phyloP scores from a whole-genome alignment of 2,329 filamentous ascomycete species.

The Calonectria hawksworthii region DNA sequence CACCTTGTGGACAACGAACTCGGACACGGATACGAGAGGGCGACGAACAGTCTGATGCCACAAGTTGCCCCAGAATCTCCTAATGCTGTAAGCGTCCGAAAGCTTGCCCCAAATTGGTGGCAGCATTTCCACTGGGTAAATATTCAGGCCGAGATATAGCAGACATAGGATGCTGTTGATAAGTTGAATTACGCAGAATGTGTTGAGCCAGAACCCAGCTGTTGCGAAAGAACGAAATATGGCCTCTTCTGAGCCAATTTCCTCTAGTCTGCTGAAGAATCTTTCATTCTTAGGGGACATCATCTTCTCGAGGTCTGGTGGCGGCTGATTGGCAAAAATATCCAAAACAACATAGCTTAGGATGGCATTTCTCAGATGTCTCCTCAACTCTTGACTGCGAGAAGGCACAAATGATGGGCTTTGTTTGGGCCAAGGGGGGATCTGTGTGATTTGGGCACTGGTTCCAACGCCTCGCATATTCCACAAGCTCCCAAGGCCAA shows the following conservation, averaged over 20 bases:
- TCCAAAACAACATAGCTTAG: constrained; percentile 33
- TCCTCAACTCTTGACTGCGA: constrained; percentile 7
- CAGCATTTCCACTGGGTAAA: constrained; percentile 33
- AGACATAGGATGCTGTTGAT: constrained; percentile 33
- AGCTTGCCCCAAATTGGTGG: constrained; percentile 33
- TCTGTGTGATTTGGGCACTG: constrained; percentile 11
- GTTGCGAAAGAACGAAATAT: constrained; percentile 33
- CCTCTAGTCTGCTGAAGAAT: constrained; percentile 19
- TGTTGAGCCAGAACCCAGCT: constrained; percentile 37
- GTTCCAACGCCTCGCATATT: constrained; percentile 36
- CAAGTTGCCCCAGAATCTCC: constrained; percentile 36
- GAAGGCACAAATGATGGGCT: constrained; percentile 17
- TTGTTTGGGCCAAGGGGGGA: constrained; percentile 23
- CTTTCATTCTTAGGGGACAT: constrained; percentile 28
- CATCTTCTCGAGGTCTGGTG: constrained; percentile 27
- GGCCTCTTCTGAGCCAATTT: constrained; percentile 19
- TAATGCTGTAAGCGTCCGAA: constrained; percentile 34
- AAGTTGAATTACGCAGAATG: constrained; percentile 35
- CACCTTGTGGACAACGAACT: constrained; percentile 23
- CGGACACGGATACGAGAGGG: constrained; percentile 31
- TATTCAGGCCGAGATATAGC: constrained; percentile 7
- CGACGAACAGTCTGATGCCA: constrained; percentile 41
- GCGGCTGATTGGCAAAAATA: constrained; percentile 29
- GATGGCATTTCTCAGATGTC: constrained; percentile 26
- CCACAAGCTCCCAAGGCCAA: constrained; percentile 33